These are phyloP conservation scores for Lepidium africanum DNA, from an alignment of 345 rosid genomes.

Conservation along the genomic window DNA sequence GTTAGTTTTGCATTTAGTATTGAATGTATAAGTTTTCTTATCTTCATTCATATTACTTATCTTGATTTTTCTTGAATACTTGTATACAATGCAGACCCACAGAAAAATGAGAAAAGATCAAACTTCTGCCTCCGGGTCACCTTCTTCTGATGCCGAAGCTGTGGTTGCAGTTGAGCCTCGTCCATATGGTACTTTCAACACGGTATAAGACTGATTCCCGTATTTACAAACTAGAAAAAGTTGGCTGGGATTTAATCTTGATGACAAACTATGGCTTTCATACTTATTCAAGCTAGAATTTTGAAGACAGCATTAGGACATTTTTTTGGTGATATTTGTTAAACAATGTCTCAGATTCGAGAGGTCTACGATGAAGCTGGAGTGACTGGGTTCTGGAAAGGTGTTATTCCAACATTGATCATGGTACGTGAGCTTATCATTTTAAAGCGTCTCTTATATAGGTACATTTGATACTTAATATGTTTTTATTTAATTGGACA, in stretches of 20 bases:
- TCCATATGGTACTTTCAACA: constrained; percentile 62
- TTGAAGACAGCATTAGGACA: not conserved
- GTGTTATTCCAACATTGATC: constrained; percentile 85
- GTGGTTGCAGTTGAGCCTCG: constrained; percentile 47
- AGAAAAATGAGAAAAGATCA: constrained; percentile 39
- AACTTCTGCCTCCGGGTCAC: constrained; percentile 13
- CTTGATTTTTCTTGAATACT: constrained; percentile 4
- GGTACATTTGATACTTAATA: not conserved
- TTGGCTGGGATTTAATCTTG: not conserved
- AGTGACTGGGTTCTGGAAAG: constrained; percentile 87
- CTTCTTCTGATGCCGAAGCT: constrained; percentile 37
- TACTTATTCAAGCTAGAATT: not conserved
- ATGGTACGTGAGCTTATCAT: constrained; percentile 52
- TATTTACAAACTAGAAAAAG: not conserved
- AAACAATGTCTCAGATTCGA: constrained; percentile 50
- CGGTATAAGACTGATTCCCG: constrained; percentile 38
- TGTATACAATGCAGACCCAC: constrained; percentile 65
- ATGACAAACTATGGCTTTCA: not conserved
- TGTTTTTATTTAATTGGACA: constrained; percentile 20
- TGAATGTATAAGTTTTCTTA: not conserved
- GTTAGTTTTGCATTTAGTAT: not conserved
- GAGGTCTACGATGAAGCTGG: constrained; percentile 89
- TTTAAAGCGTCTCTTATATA: constrained; percentile 20
- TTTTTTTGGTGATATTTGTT: not conserved
- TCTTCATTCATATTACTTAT: not conserved